These are phyloP conservation scores for Aureobasidium leucospermi DNA, from an alignment of 2,329 filamentous ascomycete species.

Conservation along the genomic window DNA sequence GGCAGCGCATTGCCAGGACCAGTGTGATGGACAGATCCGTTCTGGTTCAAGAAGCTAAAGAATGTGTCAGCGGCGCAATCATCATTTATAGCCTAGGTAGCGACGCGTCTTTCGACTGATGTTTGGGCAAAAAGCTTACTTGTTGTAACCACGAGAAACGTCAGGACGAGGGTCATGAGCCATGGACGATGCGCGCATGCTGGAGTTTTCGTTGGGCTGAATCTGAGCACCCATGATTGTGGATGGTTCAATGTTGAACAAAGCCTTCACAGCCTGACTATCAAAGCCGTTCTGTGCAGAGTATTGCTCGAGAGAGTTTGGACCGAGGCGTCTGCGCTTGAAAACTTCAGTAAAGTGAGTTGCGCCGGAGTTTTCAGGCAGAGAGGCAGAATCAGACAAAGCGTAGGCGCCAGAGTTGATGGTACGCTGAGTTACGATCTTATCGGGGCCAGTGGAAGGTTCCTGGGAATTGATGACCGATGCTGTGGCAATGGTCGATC, in stretches of 20 bases:
- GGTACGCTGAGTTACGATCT: background rate
- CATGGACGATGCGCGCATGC: background rate
- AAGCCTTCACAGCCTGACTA: constrained; percentile 2
- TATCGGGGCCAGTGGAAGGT: background rate
- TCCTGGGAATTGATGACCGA: background rate
- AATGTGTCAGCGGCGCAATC: background rate
- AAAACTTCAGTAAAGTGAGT: background rate
- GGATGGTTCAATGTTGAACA: constrained; percentile 5
- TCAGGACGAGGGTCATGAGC: background rate
- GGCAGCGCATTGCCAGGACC: background rate
- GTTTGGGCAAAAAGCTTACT: background rate
- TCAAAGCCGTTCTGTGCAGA: background rate
- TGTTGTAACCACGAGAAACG: background rate
- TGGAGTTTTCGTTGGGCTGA: background rate
- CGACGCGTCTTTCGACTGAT: background rate
- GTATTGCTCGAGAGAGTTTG: background rate
- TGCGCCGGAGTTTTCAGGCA: background rate
- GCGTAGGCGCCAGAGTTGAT: background rate
- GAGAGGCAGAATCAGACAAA: background rate
- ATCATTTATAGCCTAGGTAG: background rate
- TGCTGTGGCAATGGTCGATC: background rate
- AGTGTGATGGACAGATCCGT: background rate
- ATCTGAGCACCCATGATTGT: background rate
- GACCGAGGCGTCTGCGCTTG: background rate
- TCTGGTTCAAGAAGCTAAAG: background rate